phyloP scores from a whole-genome alignment of 495 filamentous ascomycete genomes.

The Podospora fimiseda region DNA sequence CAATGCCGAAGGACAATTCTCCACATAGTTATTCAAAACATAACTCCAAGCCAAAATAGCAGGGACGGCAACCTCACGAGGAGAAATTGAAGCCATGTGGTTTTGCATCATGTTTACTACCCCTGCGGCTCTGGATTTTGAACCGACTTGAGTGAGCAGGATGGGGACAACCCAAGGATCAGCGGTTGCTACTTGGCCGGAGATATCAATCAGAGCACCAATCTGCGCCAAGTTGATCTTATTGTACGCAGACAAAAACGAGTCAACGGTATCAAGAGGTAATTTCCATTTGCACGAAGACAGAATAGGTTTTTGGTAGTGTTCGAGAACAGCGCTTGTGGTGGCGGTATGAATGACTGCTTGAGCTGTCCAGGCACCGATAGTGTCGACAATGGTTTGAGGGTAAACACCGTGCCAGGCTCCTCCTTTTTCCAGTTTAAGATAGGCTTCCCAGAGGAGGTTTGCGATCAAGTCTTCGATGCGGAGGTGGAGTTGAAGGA shows the following conservation, averaged over 20 bases:
- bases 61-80: constrained; percentile 30
- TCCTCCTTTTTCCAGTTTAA: constrained; percentile 20
- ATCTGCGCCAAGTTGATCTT: constrained; percentile 49
- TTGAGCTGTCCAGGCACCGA: constrained; percentile 33
- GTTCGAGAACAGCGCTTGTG: constrained; percentile 28
- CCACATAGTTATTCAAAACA: constrained; percentile 24
- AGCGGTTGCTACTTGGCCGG: constrained; percentile 46
- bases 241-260: constrained; percentile 23
- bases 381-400: constrained; percentile 23
- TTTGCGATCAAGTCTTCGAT: constrained; percentile 31
- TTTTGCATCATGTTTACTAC: constrained; percentile 40
- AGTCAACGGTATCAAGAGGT: constrained; percentile 17
- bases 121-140: constrained; percentile 32
- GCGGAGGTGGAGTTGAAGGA: constrained; percentile 25
- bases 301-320: constrained; percentile 27
- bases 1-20: constrained; percentile 14
- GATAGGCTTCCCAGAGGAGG: constrained; percentile 27
- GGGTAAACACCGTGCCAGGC: constrained; percentile 34
- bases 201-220: constrained; percentile 47
- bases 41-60: constrained; percentile 30
- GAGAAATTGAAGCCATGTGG: constrained; percentile 29
- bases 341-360: constrained; percentile 30
- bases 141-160: constrained; percentile 28
- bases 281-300: constrained; percentile 25
- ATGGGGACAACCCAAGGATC: constrained; percentile 35